Conservation (phyloP, 495 filamentous ascomycete species). For the Penicillium canescens region DNA sequence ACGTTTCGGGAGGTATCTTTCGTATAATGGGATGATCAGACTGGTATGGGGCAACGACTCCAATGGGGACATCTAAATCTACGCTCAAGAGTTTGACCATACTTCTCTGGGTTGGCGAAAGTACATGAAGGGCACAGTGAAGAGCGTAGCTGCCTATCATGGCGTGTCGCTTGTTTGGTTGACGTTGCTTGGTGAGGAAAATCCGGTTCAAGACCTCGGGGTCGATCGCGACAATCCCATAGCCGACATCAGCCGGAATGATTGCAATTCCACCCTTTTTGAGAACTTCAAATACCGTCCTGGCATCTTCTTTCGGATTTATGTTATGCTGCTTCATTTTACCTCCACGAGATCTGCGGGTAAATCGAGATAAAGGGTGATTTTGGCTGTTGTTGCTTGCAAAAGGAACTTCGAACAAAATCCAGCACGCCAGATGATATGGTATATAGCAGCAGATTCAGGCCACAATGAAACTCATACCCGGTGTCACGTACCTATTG, state of each 20-base stretch:
- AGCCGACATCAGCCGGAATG: conserved; percentile 25
- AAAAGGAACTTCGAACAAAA: no score
- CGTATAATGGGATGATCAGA: conserved; percentile 17
- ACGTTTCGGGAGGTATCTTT: not conserved
- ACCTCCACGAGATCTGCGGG: no score
- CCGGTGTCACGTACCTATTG: no score
- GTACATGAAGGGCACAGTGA: conserved; percentile 16
- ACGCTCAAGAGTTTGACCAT: conserved; percentile 22
- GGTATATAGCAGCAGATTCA: no score
- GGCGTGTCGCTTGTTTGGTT: conserved; percentile 25
- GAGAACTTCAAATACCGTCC: conserved; percentile 21
- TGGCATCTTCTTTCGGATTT: conserved; percentile 15
- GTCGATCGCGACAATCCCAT: conserved; percentile 20
- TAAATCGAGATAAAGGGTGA: no score
- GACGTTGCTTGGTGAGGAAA: conserved; percentile 15
- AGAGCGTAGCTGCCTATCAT: conserved; percentile 26
- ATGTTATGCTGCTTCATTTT: no score
- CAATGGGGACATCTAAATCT: conserved; percentile 23
- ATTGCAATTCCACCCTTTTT: conserved; percentile 24
- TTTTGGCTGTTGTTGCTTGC: no score
- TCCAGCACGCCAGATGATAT: no score
- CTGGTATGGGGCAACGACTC: conserved; percentile 22
- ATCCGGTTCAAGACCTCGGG: conserved; percentile 17
- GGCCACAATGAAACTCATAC: no score
- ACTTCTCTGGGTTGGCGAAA: conserved; percentile 3